A percentile compares a stretch with the other conserved stretches of the same genome.
These are phyloP conservation scores for Candida railenensis DNA, from an alignment of 805 yeast species.

Conservation along the genomic window DNA sequence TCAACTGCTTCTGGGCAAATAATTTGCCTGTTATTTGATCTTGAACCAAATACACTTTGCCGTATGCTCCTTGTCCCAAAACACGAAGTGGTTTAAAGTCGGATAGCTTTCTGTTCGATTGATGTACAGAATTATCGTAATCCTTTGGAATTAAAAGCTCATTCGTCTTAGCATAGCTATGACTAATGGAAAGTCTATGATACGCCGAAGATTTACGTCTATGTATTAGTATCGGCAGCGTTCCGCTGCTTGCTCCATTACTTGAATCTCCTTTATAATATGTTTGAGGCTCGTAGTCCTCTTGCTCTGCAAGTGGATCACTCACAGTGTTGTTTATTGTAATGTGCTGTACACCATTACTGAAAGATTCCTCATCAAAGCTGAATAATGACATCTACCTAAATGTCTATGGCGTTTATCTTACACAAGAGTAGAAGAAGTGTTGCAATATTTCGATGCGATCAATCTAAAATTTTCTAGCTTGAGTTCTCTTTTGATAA, in stretches of 20 bases:
- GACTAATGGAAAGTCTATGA: slow-evolving; percentile 12
- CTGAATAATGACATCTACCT: slow-evolving; percentile 9
- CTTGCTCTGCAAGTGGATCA: neutral
- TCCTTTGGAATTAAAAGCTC: slow-evolving; percentile 12
- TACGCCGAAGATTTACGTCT: slow-evolving; percentile 16
- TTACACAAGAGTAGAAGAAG: too few species aligned
- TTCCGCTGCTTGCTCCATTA: neutral
- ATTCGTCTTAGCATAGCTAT: slow-evolving; percentile 1
- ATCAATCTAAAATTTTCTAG: too few species aligned
- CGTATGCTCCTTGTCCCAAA: slow-evolving; percentile 85
- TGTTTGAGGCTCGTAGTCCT: neutral
- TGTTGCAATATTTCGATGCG: slow-evolving; percentile 2
- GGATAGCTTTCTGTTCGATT: slow-evolving; percentile 6
- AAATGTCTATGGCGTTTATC: too few species aligned
- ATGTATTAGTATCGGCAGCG: slow-evolving; percentile 1
- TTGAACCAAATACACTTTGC: slow-evolving; percentile 77
- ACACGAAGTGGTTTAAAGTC: slow-evolving; percentile 79
- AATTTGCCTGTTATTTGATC: slow-evolving; percentile 60
- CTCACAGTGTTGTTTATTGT: slow-evolving; percentile 1
- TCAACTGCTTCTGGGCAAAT: slow-evolving; percentile 84
- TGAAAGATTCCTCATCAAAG: slow-evolving; percentile 15
- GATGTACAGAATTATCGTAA: slow-evolving; percentile 7
- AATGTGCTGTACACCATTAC: slow-evolving; percentile 2
- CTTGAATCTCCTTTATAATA: slow-evolving; percentile 2
- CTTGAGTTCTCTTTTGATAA: too few species aligned